Conservation (phyloP, 2,329 filamentous ascomycete species). For the Alternaria gaisen region DNA sequence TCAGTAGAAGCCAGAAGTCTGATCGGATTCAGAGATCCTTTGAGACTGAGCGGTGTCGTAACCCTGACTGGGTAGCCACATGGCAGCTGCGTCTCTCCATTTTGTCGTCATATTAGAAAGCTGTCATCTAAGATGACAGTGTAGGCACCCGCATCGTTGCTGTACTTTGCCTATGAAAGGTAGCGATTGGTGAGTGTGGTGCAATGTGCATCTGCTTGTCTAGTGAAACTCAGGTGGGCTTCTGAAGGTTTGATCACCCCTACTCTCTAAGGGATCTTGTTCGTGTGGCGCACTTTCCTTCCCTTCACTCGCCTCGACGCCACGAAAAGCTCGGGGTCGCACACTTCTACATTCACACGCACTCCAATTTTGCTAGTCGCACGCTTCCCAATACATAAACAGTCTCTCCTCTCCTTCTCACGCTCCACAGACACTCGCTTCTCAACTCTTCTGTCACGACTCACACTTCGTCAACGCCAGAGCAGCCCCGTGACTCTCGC, state of each 20-base stretch:
- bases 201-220: not conserved
- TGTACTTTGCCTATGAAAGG: not conserved
- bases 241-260: not conserved
- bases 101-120: not conserved
- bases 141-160: not conserved
- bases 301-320: constrained; percentile 10
- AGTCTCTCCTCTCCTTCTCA: not conserved
- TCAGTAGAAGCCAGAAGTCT: not conserved
- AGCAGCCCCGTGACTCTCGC: not conserved
- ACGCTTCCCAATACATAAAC: not conserved
- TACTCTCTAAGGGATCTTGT: not conserved
- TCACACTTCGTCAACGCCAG: not conserved
- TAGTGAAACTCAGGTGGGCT: not conserved
- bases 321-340: not conserved
- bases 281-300: constrained; percentile 3
- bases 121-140: not conserved
- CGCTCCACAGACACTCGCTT: not conserved
- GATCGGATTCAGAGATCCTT: not conserved
- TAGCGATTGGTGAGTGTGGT: not conserved
- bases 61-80: not conserved
- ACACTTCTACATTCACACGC: not conserved
- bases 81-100: not conserved
- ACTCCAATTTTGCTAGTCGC: not conserved
- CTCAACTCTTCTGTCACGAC: not conserved
- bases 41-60: not conserved